phyloP scores from a whole-genome alignment of 1,284 basidiomycete genomes.

The Gastroboletus turbinatus region DNA sequence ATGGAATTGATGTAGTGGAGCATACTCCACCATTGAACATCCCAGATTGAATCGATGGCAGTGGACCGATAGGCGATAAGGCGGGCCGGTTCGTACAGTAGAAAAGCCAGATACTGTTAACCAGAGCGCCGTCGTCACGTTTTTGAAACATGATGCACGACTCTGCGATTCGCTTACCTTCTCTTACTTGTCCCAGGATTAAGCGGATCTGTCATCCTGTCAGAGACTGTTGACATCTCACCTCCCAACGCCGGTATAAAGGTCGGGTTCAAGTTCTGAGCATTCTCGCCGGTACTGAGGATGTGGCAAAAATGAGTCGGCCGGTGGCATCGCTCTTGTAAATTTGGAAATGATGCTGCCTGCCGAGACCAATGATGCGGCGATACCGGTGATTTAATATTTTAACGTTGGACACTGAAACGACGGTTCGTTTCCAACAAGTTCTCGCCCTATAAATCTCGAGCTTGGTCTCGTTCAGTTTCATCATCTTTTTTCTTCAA shows the following conservation, averaged over 20 bases:
- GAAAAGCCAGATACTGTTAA: background rate
- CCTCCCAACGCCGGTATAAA: background rate
- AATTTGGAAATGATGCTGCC: background rate
- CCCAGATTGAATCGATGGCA: background rate
- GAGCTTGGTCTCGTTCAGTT: background rate
- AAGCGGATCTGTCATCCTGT: background rate
- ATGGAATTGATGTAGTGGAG: background rate
- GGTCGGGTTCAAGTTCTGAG: background rate
- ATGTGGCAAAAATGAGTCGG: background rate
- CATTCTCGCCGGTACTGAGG: background rate
- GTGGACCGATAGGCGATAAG: background rate
- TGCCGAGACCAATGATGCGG: background rate
- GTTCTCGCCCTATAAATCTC: background rate
- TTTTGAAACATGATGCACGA: background rate
- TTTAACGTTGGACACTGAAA: background rate
- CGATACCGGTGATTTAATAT: constrained; percentile 1
- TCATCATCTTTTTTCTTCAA: background rate
- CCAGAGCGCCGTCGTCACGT: background rate
- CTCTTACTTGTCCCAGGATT: background rate
- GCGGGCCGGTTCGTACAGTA: background rate
- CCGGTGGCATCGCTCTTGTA: no score
- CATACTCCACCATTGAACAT: background rate
- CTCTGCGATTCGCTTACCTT: no score
- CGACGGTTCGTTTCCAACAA: background rate
- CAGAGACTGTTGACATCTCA: background rate